Base-by-base conservation (phyloP, 805 yeast genomes). In the Priceomyces haplophilus region DNA sequence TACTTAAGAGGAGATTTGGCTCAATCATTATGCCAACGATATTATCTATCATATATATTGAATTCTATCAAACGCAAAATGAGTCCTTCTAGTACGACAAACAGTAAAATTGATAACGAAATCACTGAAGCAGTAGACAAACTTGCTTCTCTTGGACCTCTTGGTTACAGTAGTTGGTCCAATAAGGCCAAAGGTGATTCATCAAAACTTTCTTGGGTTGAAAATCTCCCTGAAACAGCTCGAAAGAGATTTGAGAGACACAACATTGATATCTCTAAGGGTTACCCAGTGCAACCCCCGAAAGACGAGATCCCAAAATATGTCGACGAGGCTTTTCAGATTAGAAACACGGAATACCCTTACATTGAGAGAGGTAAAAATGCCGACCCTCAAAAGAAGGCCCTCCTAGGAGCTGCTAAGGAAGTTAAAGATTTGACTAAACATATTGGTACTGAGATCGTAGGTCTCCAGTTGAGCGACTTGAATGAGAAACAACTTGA, bases 341-440 rank as follows among this genome's bases (percentile, higher is more conserved):
- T 60, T 33, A 54, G 65, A 44, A 49, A 52, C 34, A 34, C 48
- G 19, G 51, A 51, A 40, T 40, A 44, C 51, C 51, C 59, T 52
- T 55, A 54, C 34, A 50, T 53, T 32, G 62, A 58, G 48, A 50
- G 64, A 43, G 65, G 57, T 20, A 41, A 38, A 29, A 57, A 56
- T 44, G 65, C 65, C 34, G 65, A 60, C 41, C 62, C 61, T 7
- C 61, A 58, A 43, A 60, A 60, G 52, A 58, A 55, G 40, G 58
- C 59, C 17, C 45, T 59, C 8, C 56, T 59, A 31, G 56, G 55
- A 11, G 64, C 64, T 38, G 64, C 62, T 29, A 50, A 49, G 39
- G 61, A 60, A 52, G 59, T 62, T 40, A 50, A 46, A 15, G 42
- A 59, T 45, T 52, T 54, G 46, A 52, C 56, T 37, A 51, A 53